Base-by-base conservation (phyloP, 495 filamentous ascomycete genomes). In the Cudoniella acicularis region DNA sequence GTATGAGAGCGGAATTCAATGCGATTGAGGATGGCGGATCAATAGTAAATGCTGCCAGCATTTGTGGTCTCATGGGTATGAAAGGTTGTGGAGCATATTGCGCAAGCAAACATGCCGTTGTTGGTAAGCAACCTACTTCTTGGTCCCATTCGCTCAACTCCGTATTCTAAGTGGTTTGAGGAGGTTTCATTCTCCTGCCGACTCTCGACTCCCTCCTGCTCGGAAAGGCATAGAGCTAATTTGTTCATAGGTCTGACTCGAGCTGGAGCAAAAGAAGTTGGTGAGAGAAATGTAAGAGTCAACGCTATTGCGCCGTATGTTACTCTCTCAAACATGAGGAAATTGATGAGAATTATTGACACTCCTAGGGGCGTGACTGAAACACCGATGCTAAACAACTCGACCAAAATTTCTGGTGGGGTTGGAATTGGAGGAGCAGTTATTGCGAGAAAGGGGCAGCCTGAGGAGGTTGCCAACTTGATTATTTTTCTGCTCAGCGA, bases 401-500 rank as follows among this genome's bases (percentile, higher is more conserved):
- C 30, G 30, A 36, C 30, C 4, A 36, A 36, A 36, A 36, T 36
- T 36, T 36, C 30, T 4, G 30, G 30, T 36, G 30, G 30, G 13
- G 30, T 36, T 36, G 30, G 30, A 4, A 36, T 36, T 36, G 30
- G 30, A 36, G 30, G 30, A 36, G 30, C 30, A 6, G 30, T 36
- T 36, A 36, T 36, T 36, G 30, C 30, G 30, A 72, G 77, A 45
- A 70, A 57, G 61, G 79, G 73, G 26, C 73, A 64, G 54, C 69
- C 73, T 40, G 73, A 78, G 1, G 81, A 85, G 61, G 75, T 83
- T 3, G 82, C 81, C 0, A 67, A 73, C 49, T 64, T 80, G 49
- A 77, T 86, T 56, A 72, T 75, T 10, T 87, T 82, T 53, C 61
- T 86, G 50, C 66, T 86, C 50, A 77, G 82, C 56, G 81, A 81